Percentiles rank a stretch among this genome's conserved stretches.
phyloP scores from a whole-genome alignment of 1,284 basidiomycete genomes.

The Coniferiporia sulphurascens region DNA sequence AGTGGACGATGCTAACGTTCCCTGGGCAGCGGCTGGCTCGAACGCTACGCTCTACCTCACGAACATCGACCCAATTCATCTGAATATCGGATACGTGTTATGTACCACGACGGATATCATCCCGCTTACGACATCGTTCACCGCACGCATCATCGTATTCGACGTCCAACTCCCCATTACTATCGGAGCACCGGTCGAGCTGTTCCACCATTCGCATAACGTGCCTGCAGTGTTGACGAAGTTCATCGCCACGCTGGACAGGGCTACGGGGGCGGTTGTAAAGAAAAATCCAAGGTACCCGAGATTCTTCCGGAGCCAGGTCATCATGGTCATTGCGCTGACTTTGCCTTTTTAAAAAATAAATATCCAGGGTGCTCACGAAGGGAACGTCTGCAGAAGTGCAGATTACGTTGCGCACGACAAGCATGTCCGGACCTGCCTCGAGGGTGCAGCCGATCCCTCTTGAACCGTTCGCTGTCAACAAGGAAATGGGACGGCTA shows the following conservation, averaged over 20 bases:
- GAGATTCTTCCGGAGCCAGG: neutral
- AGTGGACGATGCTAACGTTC: conserved; percentile 70
- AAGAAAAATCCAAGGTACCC: conserved; percentile 79
- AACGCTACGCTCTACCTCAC: conserved; percentile 86
- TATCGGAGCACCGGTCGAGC: conserved; percentile 82
- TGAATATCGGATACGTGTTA: conserved; percentile 86
- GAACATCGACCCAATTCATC: conserved; percentile 80
- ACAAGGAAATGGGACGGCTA: conserved; percentile 96
- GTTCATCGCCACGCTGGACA: conserved; percentile 75
- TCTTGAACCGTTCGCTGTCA: conserved; percentile 81
- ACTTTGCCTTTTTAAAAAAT: conserved; percentile 3
- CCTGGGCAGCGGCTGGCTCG: conserved; percentile 89
- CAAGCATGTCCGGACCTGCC: conserved; percentile 44
- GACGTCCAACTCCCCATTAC: conserved; percentile 90
- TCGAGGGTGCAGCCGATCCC: conserved; percentile 61
- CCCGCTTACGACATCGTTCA: conserved; percentile 73
- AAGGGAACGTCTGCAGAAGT: conserved; percentile 84
- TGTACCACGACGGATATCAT: conserved; percentile 72
- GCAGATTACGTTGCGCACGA: conserved; percentile 68
- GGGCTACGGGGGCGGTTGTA: conserved; percentile 66
- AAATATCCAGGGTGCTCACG: conserved; percentile 69
- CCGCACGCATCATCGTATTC: conserved; percentile 89
- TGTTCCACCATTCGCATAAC: conserved; percentile 93
- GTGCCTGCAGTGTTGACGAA: conserved; percentile 85
- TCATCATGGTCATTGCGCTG: neutral